Evolutionary conservation across 1,139 yeast genomes (phyloP).

Genomic region (Blastobotrys persicus): DNA sequence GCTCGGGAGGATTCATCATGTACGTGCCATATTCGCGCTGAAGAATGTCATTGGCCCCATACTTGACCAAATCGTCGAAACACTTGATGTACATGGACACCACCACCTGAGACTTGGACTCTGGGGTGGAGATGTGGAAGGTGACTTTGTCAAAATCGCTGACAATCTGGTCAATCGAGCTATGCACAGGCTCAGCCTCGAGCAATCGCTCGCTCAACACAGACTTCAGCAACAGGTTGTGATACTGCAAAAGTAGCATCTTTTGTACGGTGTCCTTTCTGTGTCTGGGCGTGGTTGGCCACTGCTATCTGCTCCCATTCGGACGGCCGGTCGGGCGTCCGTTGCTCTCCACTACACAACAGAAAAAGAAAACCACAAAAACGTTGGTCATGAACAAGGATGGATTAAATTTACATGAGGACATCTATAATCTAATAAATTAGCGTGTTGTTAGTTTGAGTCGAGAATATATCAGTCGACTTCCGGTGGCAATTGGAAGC

Average conservation of each 20-base stretch:
- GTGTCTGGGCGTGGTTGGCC: too few relatives aligned
- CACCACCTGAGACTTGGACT: conserved; percentile 59
- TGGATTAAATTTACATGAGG: neutral
- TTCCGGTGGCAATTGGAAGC: conserved; percentile 3
- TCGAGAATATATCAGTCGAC: neutral
- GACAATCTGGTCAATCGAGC: conserved; percentile 81
- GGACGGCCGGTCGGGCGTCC: too few relatives aligned
- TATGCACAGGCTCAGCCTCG: conserved; percentile 44
- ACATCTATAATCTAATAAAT: neutral
- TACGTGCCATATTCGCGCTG: conserved; percentile 44
- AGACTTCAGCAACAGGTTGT: conserved; percentile 43
- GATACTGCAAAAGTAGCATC: conserved; percentile 44
- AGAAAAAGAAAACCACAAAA: too few relatives aligned
- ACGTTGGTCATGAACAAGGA: too few relatives aligned
- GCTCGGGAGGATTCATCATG: conserved; percentile 51
- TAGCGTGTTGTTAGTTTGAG: neutral
- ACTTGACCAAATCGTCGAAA: conserved; percentile 66
- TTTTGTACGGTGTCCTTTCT: too few relatives aligned
- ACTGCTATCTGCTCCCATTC: too few relatives aligned
- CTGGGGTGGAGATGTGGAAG: conserved; percentile 85
- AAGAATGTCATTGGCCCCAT: conserved; percentile 51
- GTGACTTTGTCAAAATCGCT: conserved; percentile 96
- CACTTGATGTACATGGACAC: conserved; percentile 74
- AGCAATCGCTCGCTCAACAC: conserved; percentile 43
- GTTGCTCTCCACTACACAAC: too few relatives aligned